Conservation (phyloP, 768 basidiomycete genomes). For the Podaxis sp. region DNA sequence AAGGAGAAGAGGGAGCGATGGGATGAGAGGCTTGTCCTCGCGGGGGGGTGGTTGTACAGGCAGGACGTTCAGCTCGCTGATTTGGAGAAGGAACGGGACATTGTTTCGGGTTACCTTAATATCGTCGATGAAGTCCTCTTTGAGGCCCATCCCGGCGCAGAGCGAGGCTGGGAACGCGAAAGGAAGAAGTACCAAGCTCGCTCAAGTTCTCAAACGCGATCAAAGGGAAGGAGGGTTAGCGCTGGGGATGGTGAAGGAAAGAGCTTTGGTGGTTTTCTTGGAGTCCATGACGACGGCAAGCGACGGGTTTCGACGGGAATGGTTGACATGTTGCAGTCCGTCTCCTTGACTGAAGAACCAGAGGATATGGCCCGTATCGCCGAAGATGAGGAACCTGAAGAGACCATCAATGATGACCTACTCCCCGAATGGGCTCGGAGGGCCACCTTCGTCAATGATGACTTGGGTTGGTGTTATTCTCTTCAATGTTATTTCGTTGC, state of each 20-base stretch:
- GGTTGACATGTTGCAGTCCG: slow-evolving; percentile 48
- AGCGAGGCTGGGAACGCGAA: slow-evolving; percentile 42
- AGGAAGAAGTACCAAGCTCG: slow-evolving; percentile 11
- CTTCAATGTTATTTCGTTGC: slow-evolving; percentile 3
- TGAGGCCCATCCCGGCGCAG: slow-evolving; percentile 48
- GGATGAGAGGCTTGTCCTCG: slow-evolving; percentile 80
- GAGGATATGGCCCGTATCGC: slow-evolving; percentile 46
- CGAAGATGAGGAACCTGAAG: slow-evolving; percentile 35
- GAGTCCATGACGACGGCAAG: slow-evolving; percentile 27
- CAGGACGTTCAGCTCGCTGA: slow-evolving; percentile 58
- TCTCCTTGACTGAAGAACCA: slow-evolving; percentile 55
- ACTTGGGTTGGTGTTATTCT: slow-evolving; percentile 47
- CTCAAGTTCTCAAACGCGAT: slow-evolving; percentile 25
- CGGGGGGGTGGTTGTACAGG: slow-evolving; percentile 80
- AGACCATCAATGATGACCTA: slow-evolving; percentile 63
- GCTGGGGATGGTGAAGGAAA: slow-evolving; percentile 35
- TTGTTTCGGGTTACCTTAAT: slow-evolving; percentile 63
- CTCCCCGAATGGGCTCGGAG: slow-evolving; percentile 79
- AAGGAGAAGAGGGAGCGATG: slow-evolving; percentile 69
- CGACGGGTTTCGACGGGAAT: slow-evolving; percentile 62
- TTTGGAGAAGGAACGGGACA: slow-evolving; percentile 53
- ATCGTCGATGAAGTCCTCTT: slow-evolving; percentile 83
- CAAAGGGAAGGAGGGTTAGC: slow-evolving; percentile 49
- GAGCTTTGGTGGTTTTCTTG: slow-evolving; percentile 18
- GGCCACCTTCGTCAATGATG: slow-evolving; percentile 49